phyloP scores from a whole-genome alignment of 805 yeast genomes.

The Debaryomyces maramus region DNA sequence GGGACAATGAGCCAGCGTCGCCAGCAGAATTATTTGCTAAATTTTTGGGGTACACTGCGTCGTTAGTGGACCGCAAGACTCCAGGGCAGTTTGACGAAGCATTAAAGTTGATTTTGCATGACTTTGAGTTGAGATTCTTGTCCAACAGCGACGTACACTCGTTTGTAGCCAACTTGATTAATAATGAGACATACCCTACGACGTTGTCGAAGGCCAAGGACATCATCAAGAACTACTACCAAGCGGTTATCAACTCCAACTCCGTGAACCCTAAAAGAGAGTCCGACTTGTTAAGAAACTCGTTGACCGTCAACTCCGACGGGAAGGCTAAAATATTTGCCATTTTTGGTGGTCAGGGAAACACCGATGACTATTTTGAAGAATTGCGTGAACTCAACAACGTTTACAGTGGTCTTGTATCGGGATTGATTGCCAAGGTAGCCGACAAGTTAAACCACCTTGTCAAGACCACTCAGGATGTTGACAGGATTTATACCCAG shows the following conservation, averaged over 20 bases:
- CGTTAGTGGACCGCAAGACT: constrained; percentile 43
- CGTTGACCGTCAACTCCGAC: constrained; percentile 41
- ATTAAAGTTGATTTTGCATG: constrained; percentile 66
- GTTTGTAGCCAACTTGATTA: constrained; percentile 69
- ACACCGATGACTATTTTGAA: constrained; percentile 95
- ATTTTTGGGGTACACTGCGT: constrained; percentile 74
- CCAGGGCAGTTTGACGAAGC: constrained; percentile 67
- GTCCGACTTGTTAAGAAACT: constrained; percentile 61
- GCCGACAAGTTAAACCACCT: constrained; percentile 67
- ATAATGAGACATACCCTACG: constrained; percentile 57
- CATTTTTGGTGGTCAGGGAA: constrained; percentile 98
- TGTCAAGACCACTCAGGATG: constrained; percentile 70
- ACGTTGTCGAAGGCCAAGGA: constrained; percentile 67
- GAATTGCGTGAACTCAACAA: constrained; percentile 86
- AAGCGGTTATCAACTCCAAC: constrained; percentile 31
- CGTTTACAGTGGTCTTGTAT: constrained; percentile 70
- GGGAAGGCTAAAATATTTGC: constrained; percentile 63
- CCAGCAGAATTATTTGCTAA: constrained; percentile 81
- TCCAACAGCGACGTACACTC: constrained; percentile 74
- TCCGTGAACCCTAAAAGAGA: constrained; percentile 22
- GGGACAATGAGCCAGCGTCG: constrained; percentile 84
- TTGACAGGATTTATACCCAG: constrained; percentile 87
- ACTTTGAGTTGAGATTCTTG: constrained; percentile 81
- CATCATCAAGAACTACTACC: constrained; percentile 77
- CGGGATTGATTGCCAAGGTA: constrained; percentile 66